Conservation (phyloP, 148 eudicot genomes). For the Polygonum maritimum region DNA sequence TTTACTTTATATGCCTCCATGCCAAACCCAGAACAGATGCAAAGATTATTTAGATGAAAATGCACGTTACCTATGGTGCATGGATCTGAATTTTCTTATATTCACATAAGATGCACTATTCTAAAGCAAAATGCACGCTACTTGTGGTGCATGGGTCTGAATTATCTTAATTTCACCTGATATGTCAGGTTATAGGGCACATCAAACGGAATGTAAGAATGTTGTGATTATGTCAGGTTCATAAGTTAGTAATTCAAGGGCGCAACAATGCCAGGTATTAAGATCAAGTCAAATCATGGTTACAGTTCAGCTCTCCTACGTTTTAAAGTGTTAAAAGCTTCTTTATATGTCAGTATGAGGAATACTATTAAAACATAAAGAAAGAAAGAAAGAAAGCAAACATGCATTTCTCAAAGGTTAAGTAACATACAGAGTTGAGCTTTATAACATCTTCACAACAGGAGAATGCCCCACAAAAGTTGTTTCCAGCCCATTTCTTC, state of each 20-base stretch:
- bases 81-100: too few species aligned
- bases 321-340: background rate
- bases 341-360: background rate
- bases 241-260: background rate
- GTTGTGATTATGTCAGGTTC: background rate
- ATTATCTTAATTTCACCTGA: too few species aligned
- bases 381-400: background rate
- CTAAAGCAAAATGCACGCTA: too few species aligned
- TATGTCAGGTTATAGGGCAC: too few species aligned
- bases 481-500: conserved; percentile 57
- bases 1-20: too few species aligned
- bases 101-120: too few species aligned
- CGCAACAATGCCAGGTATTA: background rate
- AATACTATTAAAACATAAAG: background rate
- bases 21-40: too few species aligned
- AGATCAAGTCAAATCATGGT: background rate
- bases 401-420: background rate
- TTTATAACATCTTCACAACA: too few species aligned
- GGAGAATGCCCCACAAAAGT: conserved; percentile 85
- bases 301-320: background rate
- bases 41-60: too few species aligned
- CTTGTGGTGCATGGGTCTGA: too few species aligned
- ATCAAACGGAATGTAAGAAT: too few species aligned
- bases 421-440: conserved; percentile 13
- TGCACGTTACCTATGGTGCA: too few species aligned